Evolutionary conservation across 805 yeast species (phyloP).

Genomic region (Saturnispora sanitii): DNA sequence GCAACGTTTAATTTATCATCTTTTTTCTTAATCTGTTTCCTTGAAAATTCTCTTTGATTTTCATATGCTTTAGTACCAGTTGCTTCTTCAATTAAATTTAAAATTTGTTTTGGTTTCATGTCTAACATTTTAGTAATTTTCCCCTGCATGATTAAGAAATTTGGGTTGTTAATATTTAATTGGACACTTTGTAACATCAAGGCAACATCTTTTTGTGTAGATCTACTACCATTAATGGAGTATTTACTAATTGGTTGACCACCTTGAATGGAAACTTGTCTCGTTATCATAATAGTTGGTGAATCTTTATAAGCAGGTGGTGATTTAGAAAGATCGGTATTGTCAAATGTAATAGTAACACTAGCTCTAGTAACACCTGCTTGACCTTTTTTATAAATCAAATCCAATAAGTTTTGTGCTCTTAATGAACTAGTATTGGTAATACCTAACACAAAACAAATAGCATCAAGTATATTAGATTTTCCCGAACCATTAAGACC

Average conservation of each 20-base stretch:
- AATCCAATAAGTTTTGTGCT: slow-evolving; percentile 86
- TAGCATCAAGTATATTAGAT: slow-evolving; percentile 92
- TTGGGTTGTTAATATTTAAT: slow-evolving; percentile 91
- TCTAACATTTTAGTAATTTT: slow-evolving; percentile 93
- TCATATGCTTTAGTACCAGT: slow-evolving; percentile 97
- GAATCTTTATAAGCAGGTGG: slow-evolving; percentile 83
- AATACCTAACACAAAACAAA: slow-evolving; percentile 96
- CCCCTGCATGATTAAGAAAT: slow-evolving; percentile 97
- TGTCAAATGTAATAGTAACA: slow-evolving; percentile 92
- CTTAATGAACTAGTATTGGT: slow-evolving; percentile 91
- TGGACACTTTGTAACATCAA: slow-evolving; percentile 91
- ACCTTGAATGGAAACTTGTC: slow-evolving; percentile 82
- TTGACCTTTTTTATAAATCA: slow-evolving; percentile 94
- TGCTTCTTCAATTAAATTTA: slow-evolving; percentile 92
- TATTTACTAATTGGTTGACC: slow-evolving; percentile 39
- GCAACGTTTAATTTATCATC: slow-evolving; percentile 78
- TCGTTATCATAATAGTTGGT: slow-evolving; percentile 75
- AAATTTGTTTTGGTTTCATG: slow-evolving; percentile 87
- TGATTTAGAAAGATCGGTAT: slow-evolving; percentile 58
- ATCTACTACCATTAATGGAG: slow-evolving; percentile 89
- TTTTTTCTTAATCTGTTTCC: slow-evolving; percentile 83
- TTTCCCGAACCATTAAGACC: slow-evolving; percentile 98
- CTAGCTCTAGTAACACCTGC: slow-evolving; percentile 97
- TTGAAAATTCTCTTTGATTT: slow-evolving; percentile 85
- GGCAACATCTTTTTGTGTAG: slow-evolving; percentile 87